Percentiles rank a stretch among this genome's conserved stretches.
phyloP scores from a whole-genome alignment of 2,329 filamentous ascomycete species.

The Calonectria pauciramosa region DNA sequence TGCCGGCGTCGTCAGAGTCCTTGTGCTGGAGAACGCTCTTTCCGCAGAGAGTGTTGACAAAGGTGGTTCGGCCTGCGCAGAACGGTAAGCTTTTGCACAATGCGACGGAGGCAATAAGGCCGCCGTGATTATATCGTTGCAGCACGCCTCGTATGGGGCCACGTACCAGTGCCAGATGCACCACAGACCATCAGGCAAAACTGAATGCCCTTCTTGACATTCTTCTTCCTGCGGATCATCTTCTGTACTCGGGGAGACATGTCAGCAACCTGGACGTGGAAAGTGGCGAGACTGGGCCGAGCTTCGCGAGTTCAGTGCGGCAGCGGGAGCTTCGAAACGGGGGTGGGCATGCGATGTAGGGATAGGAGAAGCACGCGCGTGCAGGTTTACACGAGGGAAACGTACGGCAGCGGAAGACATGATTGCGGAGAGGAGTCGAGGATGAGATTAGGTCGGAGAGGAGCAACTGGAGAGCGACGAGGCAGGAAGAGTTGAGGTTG shows the following conservation, averaged over 20 bases:
- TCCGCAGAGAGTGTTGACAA: slow-evolving; percentile 99
- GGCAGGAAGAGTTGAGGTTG: slow-evolving; percentile 35
- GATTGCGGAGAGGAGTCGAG: slow-evolving; percentile 32
- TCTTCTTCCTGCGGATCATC: slow-evolving; percentile 99
- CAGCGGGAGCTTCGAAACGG: slow-evolving; percentile 44
- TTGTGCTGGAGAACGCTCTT: slow-evolving; percentile 92
- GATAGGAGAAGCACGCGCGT: slow-evolving; percentile 29
- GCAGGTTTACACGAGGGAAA: slow-evolving; percentile 29
- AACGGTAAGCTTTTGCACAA: slow-evolving; percentile 36
- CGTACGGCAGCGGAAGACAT: slow-evolving; percentile 54
- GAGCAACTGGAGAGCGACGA: slow-evolving; percentile 33
- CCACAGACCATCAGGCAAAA: slow-evolving; percentile 99
- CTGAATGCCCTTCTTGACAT: slow-evolving; percentile 99
- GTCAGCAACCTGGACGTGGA: slow-evolving; percentile 46
- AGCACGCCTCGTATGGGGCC: slow-evolving; percentile 32
- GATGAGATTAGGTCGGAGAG: slow-evolving; percentile 29
- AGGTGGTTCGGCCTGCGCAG: slow-evolving; percentile 90
- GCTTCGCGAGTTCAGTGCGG: slow-evolving; percentile 32
- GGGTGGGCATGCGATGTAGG: slow-evolving; percentile 24
- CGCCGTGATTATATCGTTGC: slow-evolving; percentile 25
- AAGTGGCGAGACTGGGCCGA: slow-evolving; percentile 32
- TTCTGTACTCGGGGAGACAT: slow-evolving; percentile 67
- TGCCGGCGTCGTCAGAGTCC: slow-evolving; percentile 90
- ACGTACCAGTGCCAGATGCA: slow-evolving; percentile 95
- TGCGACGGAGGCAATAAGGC: slow-evolving; percentile 25